These are phyloP conservation scores for Entomophthora muscae DNA, from an alignment of 371 early-diverging fungal species.

Conservation along the genomic window DNA sequence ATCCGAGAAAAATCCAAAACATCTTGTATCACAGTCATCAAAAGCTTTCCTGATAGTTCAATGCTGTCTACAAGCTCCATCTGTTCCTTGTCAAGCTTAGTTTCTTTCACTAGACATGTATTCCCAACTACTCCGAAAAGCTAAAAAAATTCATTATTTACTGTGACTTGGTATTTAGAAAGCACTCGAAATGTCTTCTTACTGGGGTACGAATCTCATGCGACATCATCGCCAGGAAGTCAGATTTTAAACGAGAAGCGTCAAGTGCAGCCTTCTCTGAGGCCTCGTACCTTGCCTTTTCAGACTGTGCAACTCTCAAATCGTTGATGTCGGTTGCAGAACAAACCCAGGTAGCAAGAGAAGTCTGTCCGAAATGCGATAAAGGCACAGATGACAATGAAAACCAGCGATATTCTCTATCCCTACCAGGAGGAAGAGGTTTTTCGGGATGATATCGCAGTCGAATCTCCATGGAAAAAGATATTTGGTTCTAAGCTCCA, in stretches of 20 bases:
- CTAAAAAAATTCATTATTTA: too few relatives aligned
- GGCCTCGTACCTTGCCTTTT: neutral
- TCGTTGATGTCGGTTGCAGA: conserved; percentile 1
- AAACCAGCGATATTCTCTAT: conserved; percentile 6
- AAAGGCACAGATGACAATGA: neutral
- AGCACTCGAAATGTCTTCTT: neutral
- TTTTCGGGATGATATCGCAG: conserved; percentile 4
- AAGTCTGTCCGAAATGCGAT: neutral
- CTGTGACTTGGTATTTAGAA: too few relatives aligned
- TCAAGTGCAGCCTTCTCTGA: conserved; percentile 1
- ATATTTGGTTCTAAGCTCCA: neutral
- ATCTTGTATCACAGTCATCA: conserved; percentile 8
- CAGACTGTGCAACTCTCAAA: neutral
- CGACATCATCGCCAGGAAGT: conserved; percentile 9
- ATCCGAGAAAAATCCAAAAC: conserved; percentile 8
- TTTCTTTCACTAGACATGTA: conserved; percentile 5
- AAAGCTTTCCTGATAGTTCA: neutral
- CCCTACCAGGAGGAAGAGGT: neutral
- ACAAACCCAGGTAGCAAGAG: neutral
- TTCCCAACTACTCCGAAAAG: conserved; percentile 8
- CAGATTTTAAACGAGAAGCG: conserved; percentile 6
- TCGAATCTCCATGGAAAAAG: conserved; percentile 2
- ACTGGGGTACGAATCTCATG: conserved; percentile 10
- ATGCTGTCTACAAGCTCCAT: conserved; percentile 4
- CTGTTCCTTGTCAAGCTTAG: conserved; percentile 1